Base-by-base conservation (phyloP, 164 flowering plant species). In the Amborella trichopoda region DNA sequence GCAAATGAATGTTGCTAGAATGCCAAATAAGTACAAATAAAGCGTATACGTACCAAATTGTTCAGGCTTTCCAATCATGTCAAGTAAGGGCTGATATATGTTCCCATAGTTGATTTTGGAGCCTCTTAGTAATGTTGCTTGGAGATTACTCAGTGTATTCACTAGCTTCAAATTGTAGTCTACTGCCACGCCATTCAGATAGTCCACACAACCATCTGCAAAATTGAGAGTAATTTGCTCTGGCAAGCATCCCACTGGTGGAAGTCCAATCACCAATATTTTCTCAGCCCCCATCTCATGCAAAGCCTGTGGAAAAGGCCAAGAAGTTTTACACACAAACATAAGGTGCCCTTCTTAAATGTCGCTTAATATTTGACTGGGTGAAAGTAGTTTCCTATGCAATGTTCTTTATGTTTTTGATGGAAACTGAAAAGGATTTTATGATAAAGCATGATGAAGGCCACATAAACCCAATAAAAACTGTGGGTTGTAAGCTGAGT, bases 1-100 rank as follows among this genome's bases (percentile, higher is more conserved):
- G n/a, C n/a, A n/a, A n/a, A n/a, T n/a, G n/a, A n/a, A n/a, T n/a
- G n/a, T n/a, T n/a, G n/a, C n/a, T n/a, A n/a, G n/a, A n/a, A n/a
- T n/a, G n/a, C n/a, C n/a, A n/a, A n/a, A n/a, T n/a, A n/a, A n/a
- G n/a, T n/a, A n/a, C n/a, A n/a, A n/a, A n/a, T 17, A 37, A 11
- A 5, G n/a, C 26, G 18, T 16, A 3, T 18, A 43, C 48, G 49
- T 38, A 65, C 76, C 74, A 43, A 63, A 68, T 44, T 44, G 50
- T 0, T 3, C 0, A 19, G 74, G 72, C 26, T 62, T 41, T 11
- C 0, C 25, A 26, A 66, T 25, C 69, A 74, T 71, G 53, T 71
- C 72, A 40, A 55, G 14, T 37, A 64, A 5, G 3, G 68, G 66
- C 44, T 33, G 52, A 39, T 63, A 66, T 28, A 38, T 20, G 28